Evolutionary conservation across 169 alveolate genomes (phyloP).

Genomic region (Plasmodium inui): DNA sequence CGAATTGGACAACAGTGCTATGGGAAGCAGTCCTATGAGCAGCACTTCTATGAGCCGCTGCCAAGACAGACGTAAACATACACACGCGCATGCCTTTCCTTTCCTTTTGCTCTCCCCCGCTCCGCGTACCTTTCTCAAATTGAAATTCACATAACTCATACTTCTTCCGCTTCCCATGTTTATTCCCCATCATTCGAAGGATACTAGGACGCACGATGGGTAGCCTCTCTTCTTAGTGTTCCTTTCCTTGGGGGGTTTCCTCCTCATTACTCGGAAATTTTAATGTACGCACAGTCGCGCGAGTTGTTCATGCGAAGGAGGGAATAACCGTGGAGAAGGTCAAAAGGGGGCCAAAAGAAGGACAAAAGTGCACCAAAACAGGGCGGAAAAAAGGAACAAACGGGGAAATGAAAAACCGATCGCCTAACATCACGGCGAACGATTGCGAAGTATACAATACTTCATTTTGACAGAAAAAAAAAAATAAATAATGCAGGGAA

Average conservation of each 20-base stretch:
- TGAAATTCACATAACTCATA: slow-evolving; percentile 70
- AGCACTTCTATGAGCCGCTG: neutral
- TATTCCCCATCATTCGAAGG: slow-evolving; percentile 54
- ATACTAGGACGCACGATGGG: neutral
- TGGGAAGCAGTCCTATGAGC: neutral
- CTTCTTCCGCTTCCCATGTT: slow-evolving; percentile 22
- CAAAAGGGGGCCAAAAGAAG: neutral
- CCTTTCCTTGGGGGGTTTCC: neutral
- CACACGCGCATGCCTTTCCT: neutral
- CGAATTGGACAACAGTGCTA: neutral
- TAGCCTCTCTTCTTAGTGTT: neutral
- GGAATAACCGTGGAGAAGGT: neutral
- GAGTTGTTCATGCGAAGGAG: neutral
- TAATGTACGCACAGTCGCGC: neutral
- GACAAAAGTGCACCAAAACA: too few relatives aligned
- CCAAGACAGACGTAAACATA: neutral
- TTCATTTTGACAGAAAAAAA: neutral
- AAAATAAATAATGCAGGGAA: neutral
- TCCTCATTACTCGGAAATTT: neutral
- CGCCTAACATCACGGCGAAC: neutral
- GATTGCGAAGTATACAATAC: neutral
- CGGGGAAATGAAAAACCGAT: neutral
- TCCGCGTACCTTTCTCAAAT: slow-evolving; percentile 21
- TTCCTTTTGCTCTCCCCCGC: neutral
- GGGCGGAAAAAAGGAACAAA: neutral